phyloP scores from a whole-genome alignment of 441 rosid genomes.

The Euphorbia schlechtendalii region DNA sequence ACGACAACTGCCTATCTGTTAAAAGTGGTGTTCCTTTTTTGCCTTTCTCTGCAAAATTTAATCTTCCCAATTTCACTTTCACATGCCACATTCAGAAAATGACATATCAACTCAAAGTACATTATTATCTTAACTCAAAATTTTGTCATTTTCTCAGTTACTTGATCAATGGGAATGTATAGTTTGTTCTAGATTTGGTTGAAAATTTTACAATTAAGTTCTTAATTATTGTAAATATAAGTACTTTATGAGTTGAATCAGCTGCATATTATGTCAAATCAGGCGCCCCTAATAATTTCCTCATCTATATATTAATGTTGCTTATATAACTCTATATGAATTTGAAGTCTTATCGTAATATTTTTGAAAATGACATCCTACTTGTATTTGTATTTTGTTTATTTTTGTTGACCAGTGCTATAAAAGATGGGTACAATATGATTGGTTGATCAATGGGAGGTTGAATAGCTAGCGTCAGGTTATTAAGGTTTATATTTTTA shows the following conservation, averaged over 20 bases:
- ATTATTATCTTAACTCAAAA: neutral
- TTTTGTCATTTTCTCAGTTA: neutral
- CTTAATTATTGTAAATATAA: neutral
- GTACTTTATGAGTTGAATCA: neutral
- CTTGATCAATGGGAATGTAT: neutral
- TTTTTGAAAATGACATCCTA: neutral
- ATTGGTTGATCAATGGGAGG: too few species aligned
- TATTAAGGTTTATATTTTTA: too few species aligned
- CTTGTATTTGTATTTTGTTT: neutral
- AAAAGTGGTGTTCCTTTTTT: neutral
- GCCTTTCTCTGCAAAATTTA: neutral
- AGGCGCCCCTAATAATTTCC: too few species aligned
- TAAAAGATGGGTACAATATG: too few species aligned
- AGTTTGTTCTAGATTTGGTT: neutral
- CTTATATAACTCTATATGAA: neutral
- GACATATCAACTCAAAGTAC: neutral
- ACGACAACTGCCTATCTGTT: neutral
- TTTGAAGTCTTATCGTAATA: neutral
- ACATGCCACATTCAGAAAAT: neutral
- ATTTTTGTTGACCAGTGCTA: too few species aligned
- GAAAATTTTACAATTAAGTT: neutral
- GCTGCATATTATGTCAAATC: neutral
- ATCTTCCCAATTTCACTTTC: neutral
- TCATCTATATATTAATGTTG: too few species aligned
- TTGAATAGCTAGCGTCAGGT: too few species aligned